Evolutionary conservation across 1,284 basidiomycete species (phyloP), one percentile per base, ranked within the genome.

Genomic region (Cutaneotrichosporon cutaneum): DNA sequence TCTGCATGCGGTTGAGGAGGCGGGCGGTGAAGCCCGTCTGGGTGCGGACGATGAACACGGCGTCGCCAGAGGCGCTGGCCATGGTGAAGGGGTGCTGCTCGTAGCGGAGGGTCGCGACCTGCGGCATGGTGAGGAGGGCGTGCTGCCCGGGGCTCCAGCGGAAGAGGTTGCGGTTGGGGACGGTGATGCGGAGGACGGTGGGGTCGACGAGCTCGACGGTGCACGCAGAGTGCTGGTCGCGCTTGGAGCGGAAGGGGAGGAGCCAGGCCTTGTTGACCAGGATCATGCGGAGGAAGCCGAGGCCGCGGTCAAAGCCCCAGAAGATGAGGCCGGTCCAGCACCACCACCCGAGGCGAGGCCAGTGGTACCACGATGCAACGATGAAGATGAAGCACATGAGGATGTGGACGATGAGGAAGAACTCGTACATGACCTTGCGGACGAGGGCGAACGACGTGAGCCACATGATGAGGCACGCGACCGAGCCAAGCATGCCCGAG

Each of bases 291-390:
- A 81, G 60, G 21, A 82, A 30, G 18, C 87, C 84, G 59, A 87
- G 66, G 33, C 83, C 61, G 35, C 87, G 83, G 72, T 90, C 88
- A 52, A 87, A 72, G 2, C 79, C 86, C 87, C 87, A 90, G 39
- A 88, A 72, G 35, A 67, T 16, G 8, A 64, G 51, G n/a, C 58
- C 53, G 13, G 51, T 33, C 51, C 52, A 58, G 11, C 55, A 33
- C 48, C 54, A 63, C 44, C 33, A 44, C 3, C 56, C 21, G 7
- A 62, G 50, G 11, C 52, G 32, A 13, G 54, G 58, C 56, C 58
- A 62, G 62, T 68, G 68, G 62, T 39, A 63, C 56, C 61, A 62
- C 30, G 55, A 54, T 14, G 54, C 67, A 21, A 66, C 51, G 35
- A 70, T 56, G 64, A 64, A 68, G 45, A 69, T 44, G 48, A 65